A percentile compares a stretch with the other conserved stretches of the same genome.
These are phyloP conservation scores for Didymella segeticola DNA, from an alignment of 2,329 filamentous ascomycete species.

Conservation along the genomic window DNA sequence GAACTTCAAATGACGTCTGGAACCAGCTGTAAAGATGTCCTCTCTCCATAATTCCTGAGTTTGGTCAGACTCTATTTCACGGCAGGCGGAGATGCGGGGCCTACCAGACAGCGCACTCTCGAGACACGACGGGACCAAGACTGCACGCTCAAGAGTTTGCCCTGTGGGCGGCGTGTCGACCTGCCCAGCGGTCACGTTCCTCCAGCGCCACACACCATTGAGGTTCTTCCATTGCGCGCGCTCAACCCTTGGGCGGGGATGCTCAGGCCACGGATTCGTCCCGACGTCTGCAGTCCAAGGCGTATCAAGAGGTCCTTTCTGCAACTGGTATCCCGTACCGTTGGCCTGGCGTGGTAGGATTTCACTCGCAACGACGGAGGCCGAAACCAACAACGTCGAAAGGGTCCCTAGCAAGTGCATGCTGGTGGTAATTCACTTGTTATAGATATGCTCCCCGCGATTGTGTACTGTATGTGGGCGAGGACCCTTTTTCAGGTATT, in stretches of 20 bases:
- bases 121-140: conserved; percentile 61
- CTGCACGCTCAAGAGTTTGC: conserved; percentile 51
- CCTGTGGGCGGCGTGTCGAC: conserved; percentile 55
- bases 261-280: conserved; percentile 63
- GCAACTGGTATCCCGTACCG: conserved; percentile 39
- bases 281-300: conserved; percentile 61
- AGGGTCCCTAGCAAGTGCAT: conserved; percentile 1
- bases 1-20: conserved; percentile 59
- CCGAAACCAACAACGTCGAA: conserved; percentile 1
- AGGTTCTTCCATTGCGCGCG: conserved; percentile 63
- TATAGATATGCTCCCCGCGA: neutral
- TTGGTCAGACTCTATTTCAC: neutral
- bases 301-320: conserved; percentile 47
- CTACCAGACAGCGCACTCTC: conserved; percentile 61
- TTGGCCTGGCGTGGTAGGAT: conserved; percentile 33
- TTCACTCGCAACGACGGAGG: neutral
- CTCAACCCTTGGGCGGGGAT: conserved; percentile 64
- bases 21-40: conserved; percentile 56
- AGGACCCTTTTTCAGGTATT: conserved; percentile 23
- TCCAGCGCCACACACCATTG: conserved; percentile 66
- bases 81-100: conserved; percentile 35
- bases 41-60: conserved; percentile 51
- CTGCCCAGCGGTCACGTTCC: conserved; percentile 50
- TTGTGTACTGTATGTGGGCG: too few relatives aligned
- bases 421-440: neutral